phyloP scores from a whole-genome alignment of 805 yeast species.

The Candida nitratophila region DNA sequence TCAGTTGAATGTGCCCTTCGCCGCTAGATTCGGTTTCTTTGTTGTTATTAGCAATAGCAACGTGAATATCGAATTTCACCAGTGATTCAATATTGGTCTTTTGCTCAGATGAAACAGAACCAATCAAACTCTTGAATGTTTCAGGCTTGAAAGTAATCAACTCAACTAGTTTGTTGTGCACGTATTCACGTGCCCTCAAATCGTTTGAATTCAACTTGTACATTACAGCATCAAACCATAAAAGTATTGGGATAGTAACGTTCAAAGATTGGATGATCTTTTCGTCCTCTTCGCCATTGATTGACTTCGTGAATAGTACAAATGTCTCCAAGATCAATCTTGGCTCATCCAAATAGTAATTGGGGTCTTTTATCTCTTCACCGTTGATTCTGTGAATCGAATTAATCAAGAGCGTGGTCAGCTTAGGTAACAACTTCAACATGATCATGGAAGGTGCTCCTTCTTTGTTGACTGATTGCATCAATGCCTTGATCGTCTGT shows the following conservation, averaged over 20 bases:
- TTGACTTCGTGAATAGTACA: conserved; percentile 34
- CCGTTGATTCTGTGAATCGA: conserved; percentile 1
- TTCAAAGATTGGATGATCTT: conserved; percentile 23
- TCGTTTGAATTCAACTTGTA: conserved; percentile 13
- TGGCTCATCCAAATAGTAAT: conserved; percentile 20
- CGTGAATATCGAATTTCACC: conserved; percentile 26
- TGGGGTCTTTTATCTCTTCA: conserved; percentile 7
- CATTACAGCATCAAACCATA: conserved; percentile 24
- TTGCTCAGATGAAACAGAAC: conserved; percentile 31
- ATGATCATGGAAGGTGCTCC: conserved; percentile 31
- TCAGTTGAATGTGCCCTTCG: conserved; percentile 39
- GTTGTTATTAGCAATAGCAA: conserved; percentile 7
- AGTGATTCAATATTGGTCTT: conserved; percentile 34
- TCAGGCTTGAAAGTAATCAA: conserved; percentile 38
- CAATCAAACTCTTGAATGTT: conserved; percentile 42
- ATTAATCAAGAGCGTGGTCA: conserved; percentile 28
- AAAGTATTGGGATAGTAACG: conserved; percentile 21
- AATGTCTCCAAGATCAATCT: conserved; percentile 43
- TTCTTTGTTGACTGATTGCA: conserved; percentile 27
- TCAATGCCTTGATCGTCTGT: conserved; percentile 57
- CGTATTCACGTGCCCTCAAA: conserved; percentile 26
- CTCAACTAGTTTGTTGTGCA: conserved; percentile 40
- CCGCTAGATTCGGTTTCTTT: background rate
- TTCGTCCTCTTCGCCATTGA: conserved; percentile 25
- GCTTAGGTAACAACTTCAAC: conserved; percentile 37